Base-by-base conservation (phyloP, 2,329 filamentous ascomycete genomes). In the Neopestalotiopsis sp. region DNA sequence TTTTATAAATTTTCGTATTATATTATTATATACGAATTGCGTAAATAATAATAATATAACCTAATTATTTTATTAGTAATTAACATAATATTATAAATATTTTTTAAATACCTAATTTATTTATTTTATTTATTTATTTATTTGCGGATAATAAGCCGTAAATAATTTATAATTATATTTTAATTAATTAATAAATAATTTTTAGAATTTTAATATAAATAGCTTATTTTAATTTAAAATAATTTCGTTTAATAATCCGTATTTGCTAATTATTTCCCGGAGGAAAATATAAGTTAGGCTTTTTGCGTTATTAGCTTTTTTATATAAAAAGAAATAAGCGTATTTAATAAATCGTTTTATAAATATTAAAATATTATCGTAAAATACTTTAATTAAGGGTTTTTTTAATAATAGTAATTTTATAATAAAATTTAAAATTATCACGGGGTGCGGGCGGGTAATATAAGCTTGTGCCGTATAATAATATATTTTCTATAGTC, bases 91-190 rank as follows among this genome's bases (percentile, higher is more conserved):
- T 70, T 32, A 10, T 57, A 57, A 57, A 4, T 57, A 28, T 28
- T 57, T 24, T 57, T 57, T 28, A 3, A 57, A 57, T 34, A 34
- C 0, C 34, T 60, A 7, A 30, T 60, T 60, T 4, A 2, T 0
- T 60, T 13, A 13, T 60, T 60, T 60, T 60, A 38, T 68, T 68
- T 64, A 72, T n/a, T n/a, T n/a, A n/a, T n/a, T n/a, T n/a, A n/a
- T 58, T 61, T 71, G 72, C 74, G 60, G 66, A n/a, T 68, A 45
- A 49, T 61, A 68, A 28, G 64, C 68, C 60, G 60, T 45, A 56
- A 30, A 60, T 28, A 60, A 28, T 17, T 60, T 30, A 60, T 60
- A 60, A 6, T 60, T 24, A 2, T 28, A 13, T 30, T 63, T 2
- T 24, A 24, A 24, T 24, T 24, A 24, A 24, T 24, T 24, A 24